Evolutionary conservation across 306 rosid species (phyloP).

Genomic region (Prunus campanulata): DNA sequence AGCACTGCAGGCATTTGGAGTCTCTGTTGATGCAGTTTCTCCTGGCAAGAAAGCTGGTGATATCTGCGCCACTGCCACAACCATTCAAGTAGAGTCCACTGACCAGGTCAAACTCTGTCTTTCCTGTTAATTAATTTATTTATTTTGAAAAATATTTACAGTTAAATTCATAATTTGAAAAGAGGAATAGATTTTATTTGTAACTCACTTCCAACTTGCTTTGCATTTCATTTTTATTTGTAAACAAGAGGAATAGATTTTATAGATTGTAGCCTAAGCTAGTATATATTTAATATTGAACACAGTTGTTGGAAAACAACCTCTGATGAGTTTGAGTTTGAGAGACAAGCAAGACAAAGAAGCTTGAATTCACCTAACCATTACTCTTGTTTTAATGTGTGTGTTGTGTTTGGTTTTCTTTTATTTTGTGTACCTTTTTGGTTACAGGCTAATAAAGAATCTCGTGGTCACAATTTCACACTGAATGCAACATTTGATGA

Average conservation of each 20-base stretch:
- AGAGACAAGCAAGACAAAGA: no score
- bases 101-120: slow-evolving; percentile 27
- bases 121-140: neutral
- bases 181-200: no score
- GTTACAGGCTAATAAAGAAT: slow-evolving; percentile 57
- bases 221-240: neutral
- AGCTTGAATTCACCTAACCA: no score
- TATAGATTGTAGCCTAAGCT: no score
- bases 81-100: no score
- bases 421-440: slow-evolving; percentile 2
- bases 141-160: no score
- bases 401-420: neutral
- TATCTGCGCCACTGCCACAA: slow-evolving; percentile 57
- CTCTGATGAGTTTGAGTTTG: no score
- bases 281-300: no score
- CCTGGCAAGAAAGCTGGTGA: slow-evolving; percentile 80
- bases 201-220: no score
- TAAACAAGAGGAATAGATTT: no score
- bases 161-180: no score
- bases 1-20: slow-evolving; percentile 71
- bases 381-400: neutral
- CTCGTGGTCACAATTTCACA: slow-evolving; percentile 74
- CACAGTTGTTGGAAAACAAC: no score
- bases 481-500: slow-evolving; percentile 84
- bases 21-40: slow-evolving; percentile 78